Conservation (phyloP, 2,329 filamentous ascomycete genomes). For the Capronia coronata region DNA sequence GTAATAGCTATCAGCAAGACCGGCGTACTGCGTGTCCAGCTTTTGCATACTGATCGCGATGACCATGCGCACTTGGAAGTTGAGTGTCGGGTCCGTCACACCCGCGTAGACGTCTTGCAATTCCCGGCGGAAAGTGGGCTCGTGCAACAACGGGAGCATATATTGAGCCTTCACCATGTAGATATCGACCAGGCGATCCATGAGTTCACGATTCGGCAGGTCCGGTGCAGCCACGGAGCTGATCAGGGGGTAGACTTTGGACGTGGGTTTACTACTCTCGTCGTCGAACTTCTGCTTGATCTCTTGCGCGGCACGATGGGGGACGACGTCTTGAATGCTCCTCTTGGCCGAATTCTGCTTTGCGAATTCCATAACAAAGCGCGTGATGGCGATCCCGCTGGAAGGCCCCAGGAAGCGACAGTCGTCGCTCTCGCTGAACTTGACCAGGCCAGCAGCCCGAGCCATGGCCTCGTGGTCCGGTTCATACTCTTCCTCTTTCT, state of each 20-base stretch:
- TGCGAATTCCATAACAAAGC: slow-evolving; percentile 91
- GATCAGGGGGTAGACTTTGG: slow-evolving; percentile 83
- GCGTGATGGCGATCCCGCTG: slow-evolving; percentile 90
- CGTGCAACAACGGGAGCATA: slow-evolving; percentile 80
- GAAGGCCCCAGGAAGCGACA: slow-evolving; percentile 86
- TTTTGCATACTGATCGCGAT: slow-evolving; percentile 94
- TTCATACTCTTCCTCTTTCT: slow-evolving; percentile 66
- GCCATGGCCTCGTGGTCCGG: slow-evolving; percentile 77
- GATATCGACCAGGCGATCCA: slow-evolving; percentile 72
- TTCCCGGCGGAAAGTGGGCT: slow-evolving; percentile 68
- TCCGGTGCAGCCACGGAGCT: slow-evolving; percentile 73
- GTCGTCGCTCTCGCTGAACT: slow-evolving; percentile 77
- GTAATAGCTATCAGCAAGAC: slow-evolving; percentile 90
- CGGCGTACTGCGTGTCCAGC: slow-evolving; percentile 81
- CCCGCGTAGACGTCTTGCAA: slow-evolving; percentile 75
- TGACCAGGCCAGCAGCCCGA: slow-evolving; percentile 76
- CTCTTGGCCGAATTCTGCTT: slow-evolving; percentile 88
- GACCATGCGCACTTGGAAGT: slow-evolving; percentile 84
- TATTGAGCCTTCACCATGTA: slow-evolving; percentile 87
- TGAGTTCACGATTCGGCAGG: slow-evolving; percentile 66
- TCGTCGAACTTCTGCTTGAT: slow-evolving; percentile 61
- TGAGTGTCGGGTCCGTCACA: slow-evolving; percentile 70
- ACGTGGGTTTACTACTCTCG: slow-evolving; percentile 60
- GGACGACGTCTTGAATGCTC: slow-evolving; percentile 86
- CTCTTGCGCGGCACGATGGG: slow-evolving; percentile 61